Percentiles rank a stretch among this genome's conserved stretches.
These are phyloP conservation scores for Onygenales sp. DNA, from an alignment of 2,329 filamentous ascomycete species.

Conservation along the genomic window DNA sequence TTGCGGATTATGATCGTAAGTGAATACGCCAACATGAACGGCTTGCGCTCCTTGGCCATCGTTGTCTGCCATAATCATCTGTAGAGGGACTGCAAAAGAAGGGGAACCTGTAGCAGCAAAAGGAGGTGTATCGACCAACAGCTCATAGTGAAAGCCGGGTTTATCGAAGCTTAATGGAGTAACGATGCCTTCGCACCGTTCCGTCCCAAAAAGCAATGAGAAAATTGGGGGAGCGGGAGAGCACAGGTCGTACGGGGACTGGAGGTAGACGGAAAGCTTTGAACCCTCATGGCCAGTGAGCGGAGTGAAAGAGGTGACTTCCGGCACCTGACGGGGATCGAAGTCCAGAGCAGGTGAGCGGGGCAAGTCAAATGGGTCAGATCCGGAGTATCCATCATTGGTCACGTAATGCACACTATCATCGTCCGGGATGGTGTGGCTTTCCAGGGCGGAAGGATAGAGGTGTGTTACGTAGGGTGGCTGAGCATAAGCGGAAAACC, in stretches of 20 bases:
- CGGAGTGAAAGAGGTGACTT: conserved; percentile 63
- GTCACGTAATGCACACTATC: conserved; percentile 31
- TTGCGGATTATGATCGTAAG: conserved; percentile 42
- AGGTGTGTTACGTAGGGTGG: conserved; percentile 30
- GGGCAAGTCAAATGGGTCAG: conserved; percentile 48
- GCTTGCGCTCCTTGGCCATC: conserved; percentile 42
- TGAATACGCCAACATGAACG: conserved; percentile 52
- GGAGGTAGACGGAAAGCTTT: conserved; percentile 63
- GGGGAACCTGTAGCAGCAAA: conserved; percentile 48
- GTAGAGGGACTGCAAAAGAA: conserved; percentile 48
- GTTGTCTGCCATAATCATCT: conserved; percentile 51
- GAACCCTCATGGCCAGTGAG: conserved; percentile 58
- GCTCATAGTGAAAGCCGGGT: conserved; percentile 58
- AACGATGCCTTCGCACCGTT: conserved; percentile 59
- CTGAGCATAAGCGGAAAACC: conserved; percentile 33
- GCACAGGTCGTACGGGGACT: conserved; percentile 65
- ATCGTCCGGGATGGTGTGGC: conserved; percentile 31
- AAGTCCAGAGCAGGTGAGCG: conserved; percentile 59
- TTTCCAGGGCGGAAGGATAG: conserved; percentile 32
- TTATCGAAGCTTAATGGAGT: conserved; percentile 50
- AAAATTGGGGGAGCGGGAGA: conserved; percentile 44
- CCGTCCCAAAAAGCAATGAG: conserved; percentile 67
- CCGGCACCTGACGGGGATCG: conserved; percentile 49
- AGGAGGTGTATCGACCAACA: conserved; percentile 63
- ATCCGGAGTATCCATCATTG: conserved; percentile 27